Evolutionary conservation across 202 grass and related monocot species (phyloP).

Genomic region (Sporobolus alterniflorus): DNA sequence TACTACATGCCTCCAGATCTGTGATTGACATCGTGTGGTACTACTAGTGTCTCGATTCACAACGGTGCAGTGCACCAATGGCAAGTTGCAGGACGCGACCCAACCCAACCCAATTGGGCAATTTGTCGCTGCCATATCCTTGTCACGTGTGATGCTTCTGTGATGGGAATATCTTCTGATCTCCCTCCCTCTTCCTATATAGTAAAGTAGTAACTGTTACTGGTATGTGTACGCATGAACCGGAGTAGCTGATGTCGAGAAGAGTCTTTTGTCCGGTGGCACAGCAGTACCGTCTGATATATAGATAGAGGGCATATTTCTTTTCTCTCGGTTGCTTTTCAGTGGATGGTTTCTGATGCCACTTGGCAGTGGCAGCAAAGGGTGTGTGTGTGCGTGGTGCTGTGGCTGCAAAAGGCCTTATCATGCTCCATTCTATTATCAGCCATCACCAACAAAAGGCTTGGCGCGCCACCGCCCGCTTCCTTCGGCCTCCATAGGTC

Average conservation of each 20-base stretch:
- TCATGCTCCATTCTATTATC: neutral
- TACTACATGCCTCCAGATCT: slow-evolving; percentile 17
- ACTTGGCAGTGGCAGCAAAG: slow-evolving; percentile 20
- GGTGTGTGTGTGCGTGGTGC: too few species aligned
- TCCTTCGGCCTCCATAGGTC: too few species aligned
- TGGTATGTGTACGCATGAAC: neutral
- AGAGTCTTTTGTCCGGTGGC: slow-evolving; percentile 24
- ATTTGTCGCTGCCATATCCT: slow-evolving; percentile 6
- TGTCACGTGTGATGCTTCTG: neutral
- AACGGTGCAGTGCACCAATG: neutral
- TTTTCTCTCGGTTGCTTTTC: neutral
- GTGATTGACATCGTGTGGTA: neutral
- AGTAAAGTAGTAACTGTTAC: neutral
- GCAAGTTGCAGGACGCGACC: slow-evolving; percentile 6
- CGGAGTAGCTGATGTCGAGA: slow-evolving; percentile 16
- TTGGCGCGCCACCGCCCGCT: too few species aligned
- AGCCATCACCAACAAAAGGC: too few species aligned
- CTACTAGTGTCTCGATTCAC: neutral
- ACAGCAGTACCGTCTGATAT: neutral
- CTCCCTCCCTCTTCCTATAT: neutral
- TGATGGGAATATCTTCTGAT: neutral
- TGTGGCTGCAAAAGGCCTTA: neutral
- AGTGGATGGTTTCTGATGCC: neutral
- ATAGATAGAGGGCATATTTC: neutral
- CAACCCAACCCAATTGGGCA: neutral